Base-by-base conservation (phyloP, 257 asterid genomes). In the Nicotiana paniculata region DNA sequence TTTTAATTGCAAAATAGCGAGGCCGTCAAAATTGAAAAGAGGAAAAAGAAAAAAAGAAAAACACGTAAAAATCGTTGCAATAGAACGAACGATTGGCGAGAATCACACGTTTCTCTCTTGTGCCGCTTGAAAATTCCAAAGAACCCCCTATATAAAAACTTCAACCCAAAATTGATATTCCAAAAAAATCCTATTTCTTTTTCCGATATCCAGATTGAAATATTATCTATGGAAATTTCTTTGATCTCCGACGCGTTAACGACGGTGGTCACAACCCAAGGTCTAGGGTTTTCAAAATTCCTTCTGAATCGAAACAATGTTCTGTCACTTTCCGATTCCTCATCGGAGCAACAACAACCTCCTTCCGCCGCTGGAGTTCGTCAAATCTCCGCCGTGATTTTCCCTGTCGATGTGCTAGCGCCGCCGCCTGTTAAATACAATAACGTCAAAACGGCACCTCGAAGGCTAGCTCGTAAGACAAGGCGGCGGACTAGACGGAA, bases 401-500 rank as follows among this genome's bases (percentile, higher is more conserved):
- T 39, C 4, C 80, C 87, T 3, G 46, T 62, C 9, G 84, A 81
- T 17, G 86, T 80, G 51, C 88, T 81, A 0, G 90, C 93, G 1
- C 89, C 85, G 6, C 97, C 97, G 0, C 87, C 92, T 11, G 85
- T 81, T 4, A 82, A 9, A 61, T 61, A 84, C 28, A 78, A 78
- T 6, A 77, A 76, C 51, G 88, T 90, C 9, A 84, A 82, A 80
- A 86, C 97, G 1, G 77, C 89, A 3, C 93, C 98, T 11, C 88
- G 86, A 39, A 89, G 88, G 39, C 83, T 88, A 75, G 70, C 84
- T 48, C 92, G 91, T 43, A 89, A 82, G 33, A 78, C 84, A 15
- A 90, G 90, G 77, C 97, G 97, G 33, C 97, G 97, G 33, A 89
- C 90, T 5, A 88, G 80, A 83, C 90, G 91, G 67, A 91, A 87